Percentiles rank a stretch among this genome's conserved stretches.
These are phyloP conservation scores for Phytophthora pini DNA, from an alignment of 352 stramenopile genomes.

Conservation along the genomic window DNA sequence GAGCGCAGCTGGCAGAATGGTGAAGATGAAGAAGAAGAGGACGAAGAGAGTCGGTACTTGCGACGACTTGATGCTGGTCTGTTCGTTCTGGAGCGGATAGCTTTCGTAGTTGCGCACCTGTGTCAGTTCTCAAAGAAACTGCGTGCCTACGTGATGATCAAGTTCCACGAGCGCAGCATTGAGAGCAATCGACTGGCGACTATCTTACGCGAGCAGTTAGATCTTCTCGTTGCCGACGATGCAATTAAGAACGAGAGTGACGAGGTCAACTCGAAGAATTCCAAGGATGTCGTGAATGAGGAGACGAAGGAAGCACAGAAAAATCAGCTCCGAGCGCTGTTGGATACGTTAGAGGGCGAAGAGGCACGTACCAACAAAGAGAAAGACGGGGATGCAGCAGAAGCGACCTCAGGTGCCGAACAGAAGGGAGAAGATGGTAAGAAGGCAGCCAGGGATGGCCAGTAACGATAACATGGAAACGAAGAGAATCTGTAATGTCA, in stretches of 20 bases:
- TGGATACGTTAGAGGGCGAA: constrained; percentile 42
- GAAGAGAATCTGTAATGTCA: constrained; percentile 8
- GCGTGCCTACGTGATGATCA: constrained; percentile 73
- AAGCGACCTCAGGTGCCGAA: neutral
- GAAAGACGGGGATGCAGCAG: constrained; percentile 9
- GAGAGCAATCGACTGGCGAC: constrained; percentile 48
- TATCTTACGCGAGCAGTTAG: constrained; percentile 68
- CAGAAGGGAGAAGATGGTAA: constrained; percentile 1
- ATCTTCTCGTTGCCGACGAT: constrained; percentile 49
- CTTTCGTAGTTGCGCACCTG: constrained; percentile 70
- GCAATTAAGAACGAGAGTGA: constrained; percentile 5
- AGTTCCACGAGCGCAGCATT: constrained; percentile 78
- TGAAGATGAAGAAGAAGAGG: constrained; percentile 46
- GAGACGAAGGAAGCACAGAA: constrained; percentile 46
- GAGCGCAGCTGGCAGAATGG: constrained; percentile 35
- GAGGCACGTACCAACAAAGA: constrained; percentile 2
- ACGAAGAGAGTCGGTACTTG: constrained; percentile 66
- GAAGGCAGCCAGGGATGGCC: constrained; percentile 1
- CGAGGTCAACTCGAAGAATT: constrained; percentile 5
- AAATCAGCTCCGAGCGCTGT: constrained; percentile 39
- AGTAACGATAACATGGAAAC: constrained; percentile 1
- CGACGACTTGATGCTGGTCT: constrained; percentile 75
- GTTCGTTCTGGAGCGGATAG: constrained; percentile 77
- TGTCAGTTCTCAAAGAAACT: constrained; percentile 69
- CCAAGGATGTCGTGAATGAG: constrained; percentile 26